Base-by-base conservation (phyloP, 257 asterid species). In the Scutellaria minor region DNA sequence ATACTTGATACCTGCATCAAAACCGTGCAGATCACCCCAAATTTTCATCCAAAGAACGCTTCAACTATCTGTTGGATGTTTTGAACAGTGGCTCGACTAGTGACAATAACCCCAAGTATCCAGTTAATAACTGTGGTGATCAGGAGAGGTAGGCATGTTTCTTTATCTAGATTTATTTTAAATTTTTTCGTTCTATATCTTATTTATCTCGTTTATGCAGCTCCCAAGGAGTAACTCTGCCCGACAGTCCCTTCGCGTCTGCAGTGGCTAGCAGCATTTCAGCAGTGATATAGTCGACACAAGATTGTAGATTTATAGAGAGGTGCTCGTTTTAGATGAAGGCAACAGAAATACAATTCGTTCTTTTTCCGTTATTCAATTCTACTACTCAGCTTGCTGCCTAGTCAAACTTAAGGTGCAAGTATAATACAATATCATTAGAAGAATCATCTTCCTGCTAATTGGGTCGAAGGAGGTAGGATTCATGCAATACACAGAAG, bases 201-300 rank as follows among this genome's bases (percentile, higher is more conserved):
- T 20, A 20, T 35, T 50, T 15, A 27, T 48, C 14, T 4, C 42
- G 44, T 60, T 71, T 27, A 6, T 73, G 79, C 90, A 87, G 96
- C 73, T 68, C 48, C 60, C 89, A 81, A 80, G 86, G 82, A 77
- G 76, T 66, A 27, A 77, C 78, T 79, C 98, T 90, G 55, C 97
- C 98, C 0, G 96, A 90, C 46, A 87, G 85, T 78, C 95, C 92
- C 5, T 90, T 93, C 15, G 89, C 87, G 42, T 66, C 86, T 47
- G 84, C 77, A 4, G 84, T 82, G 41, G 80, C 84, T 15, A 78
- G 83, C 80, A 74, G 89, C 80, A 68, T 81, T 72, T 66, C 95
- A 0, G 87, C 91, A 9, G 92, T 81, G 52, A 84, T 81, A 65
- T 89, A 89, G 83, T 68, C 54, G 70, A 79, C 64, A 7, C 27